Base-by-base conservation (phyloP, 140 eudicot genomes). In the Stevia rebaudiana region DNA sequence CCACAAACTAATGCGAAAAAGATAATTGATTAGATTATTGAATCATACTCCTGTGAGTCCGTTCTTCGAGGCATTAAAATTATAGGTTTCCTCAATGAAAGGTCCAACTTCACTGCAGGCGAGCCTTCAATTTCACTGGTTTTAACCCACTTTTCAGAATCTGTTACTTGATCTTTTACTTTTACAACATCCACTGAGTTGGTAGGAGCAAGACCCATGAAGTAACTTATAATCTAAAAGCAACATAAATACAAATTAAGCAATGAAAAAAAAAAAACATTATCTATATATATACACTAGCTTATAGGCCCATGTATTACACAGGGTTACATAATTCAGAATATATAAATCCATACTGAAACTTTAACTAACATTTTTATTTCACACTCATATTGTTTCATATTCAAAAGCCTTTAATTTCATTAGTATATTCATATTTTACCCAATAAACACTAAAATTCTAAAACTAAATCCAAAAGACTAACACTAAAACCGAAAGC, bases 51-150 rank as follows among this genome's bases (percentile, higher is more conserved):
- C n/a, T 60, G 77, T 78, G 96, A 88, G 69, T 83, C 78, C 0
- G 98, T 92, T 71, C 80, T 79, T 28, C 94, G 82, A 68, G 98
- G 98, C 98, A 92, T 92, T 56, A 92, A 61, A 67, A 92, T 92
- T 65, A 92, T 83, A 37, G 98, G 98, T 75, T 81, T 88, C 52
- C 79, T 81, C 71, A 92, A 85, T 12, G 98, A 92, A 68, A 92
- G 83, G 73, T 85, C 95, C 78, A 92, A 74, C 86, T 88, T 92
- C 12, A 92, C 68, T 67, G 98, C 98, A 75, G 98, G 98, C 50
- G 95, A 85, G 72, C 98, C 98, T 83, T 92, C 98, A 68, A 92
- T 69, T 76, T 92, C 95, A 78, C 95, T 92, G 61, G 74, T 76
- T 46, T 89, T 85, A 67, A 85, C 83, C 89, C 89, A 85, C 82